Evolutionary conservation across 257 asterid genomes (phyloP), one percentile per base, ranked within the genome.

Genomic region (Rehmannia glutinosa): DNA sequence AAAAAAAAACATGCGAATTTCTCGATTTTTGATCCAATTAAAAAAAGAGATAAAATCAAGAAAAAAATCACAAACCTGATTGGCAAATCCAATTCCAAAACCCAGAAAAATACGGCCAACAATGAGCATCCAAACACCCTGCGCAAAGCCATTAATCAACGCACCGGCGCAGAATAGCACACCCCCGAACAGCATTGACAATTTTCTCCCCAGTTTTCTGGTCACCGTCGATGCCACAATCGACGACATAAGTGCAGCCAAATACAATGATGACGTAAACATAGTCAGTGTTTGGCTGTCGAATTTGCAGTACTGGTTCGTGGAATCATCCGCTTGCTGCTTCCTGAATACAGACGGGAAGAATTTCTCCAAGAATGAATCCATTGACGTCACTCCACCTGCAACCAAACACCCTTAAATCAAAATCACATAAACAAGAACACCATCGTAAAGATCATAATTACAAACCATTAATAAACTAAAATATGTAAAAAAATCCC

Each of bases 321-420:
- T 69, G 2, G 81, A 53, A 0, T 69, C 52, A 2, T 80, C 84
- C 11, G 80, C 85, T 63, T 76, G 12, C 56, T 88, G 84, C 57
- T 88, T 89, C 51, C 41, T 43, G 27, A 2, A 84, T 0, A 92
- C 98, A 32, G 78, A 23, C 8, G 90, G 97, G 64, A 92, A 92
- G 41, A 92, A 92, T 66, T 82, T 72, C 64, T 70, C 0, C 83
- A 92, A 12, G 62, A 92, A 92, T 13, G 92, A 73, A 17, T 87
- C 95, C 95, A 87, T 92, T 3, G 98, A 67, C 54, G 98, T 92
- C 54, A 92, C 98, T 12, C 98, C 98, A 46, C 98, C 98, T 91
- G 74, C 58, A 62, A 20, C 21, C 70, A 38, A 19, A 74, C 62
- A 60, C 2, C 59, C 47, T 13, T 24, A n/a, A 59, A 5, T 19